These are phyloP conservation scores for Oryza longistaminata DNA, from an alignment of 176 grass and related monocot species.

Conservation along the genomic window DNA sequence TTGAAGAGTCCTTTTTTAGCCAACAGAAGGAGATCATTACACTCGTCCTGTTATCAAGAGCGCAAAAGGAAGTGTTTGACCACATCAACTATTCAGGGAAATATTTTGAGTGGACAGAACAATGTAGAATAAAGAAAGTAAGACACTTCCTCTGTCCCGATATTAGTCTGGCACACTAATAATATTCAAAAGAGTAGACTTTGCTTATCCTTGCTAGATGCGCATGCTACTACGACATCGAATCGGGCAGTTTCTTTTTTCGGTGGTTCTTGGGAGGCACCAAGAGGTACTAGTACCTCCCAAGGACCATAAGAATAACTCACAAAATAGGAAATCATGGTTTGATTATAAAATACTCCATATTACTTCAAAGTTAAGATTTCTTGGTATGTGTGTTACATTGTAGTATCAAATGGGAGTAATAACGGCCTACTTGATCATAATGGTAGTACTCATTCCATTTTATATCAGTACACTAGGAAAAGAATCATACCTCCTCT, in stretches of 20 bases:
- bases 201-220: background rate
- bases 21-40: constrained; percentile 57
- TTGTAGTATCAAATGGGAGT: background rate
- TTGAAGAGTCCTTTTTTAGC: constrained; percentile 57
- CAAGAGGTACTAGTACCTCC: background rate
- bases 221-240: background rate
- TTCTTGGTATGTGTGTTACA: background rate
- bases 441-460: background rate
- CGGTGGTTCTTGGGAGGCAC: background rate
- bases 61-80: constrained; percentile 21
- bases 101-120: constrained; percentile 11
- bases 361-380: background rate
- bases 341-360: too few species aligned
- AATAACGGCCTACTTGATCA: constrained; percentile 21
- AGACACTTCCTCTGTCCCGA: background rate
- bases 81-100: constrained; percentile 2
- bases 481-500: constrained; percentile 61
- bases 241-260: background rate
- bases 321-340: background rate
- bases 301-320: background rate
- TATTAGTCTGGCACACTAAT: background rate
- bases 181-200: background rate
- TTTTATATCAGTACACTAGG: background rate
- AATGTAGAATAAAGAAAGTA: background rate
- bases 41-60: constrained; percentile 71